A percentile compares a stretch with the other conserved stretches of the same genome.
phyloP scores from a whole-genome alignment of 345 rosid genomes.

The Erysimum cheiranthoides region DNA sequence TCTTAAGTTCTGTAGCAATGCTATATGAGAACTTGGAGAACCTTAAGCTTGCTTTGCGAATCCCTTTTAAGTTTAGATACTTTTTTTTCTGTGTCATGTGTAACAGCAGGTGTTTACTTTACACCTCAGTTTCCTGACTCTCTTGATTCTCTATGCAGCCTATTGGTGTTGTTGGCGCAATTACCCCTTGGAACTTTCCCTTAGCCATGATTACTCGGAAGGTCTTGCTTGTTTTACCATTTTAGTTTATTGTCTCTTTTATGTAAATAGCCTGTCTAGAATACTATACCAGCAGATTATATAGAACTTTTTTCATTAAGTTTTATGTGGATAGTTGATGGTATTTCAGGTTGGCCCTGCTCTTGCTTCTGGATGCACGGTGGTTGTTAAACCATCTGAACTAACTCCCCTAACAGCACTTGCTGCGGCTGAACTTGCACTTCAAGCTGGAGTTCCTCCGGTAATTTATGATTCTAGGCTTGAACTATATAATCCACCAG shows the following conservation, averaged over 20 bases:
- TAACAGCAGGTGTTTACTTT: not conserved
- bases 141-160: slow-evolving; percentile 63
- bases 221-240: slow-evolving; percentile 51
- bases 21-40: slow-evolving; percentile 23
- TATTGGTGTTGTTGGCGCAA: slow-evolving; percentile 94
- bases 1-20: not conserved
- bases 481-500: slow-evolving; percentile 27
- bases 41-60: not conserved
- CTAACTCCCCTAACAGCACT: slow-evolving; percentile 94
- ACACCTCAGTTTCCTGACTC: slow-evolving; percentile 21
- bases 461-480: slow-evolving; percentile 55
- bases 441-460: slow-evolving; percentile 99
- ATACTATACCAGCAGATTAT: slow-evolving; percentile 14
- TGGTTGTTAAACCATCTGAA: slow-evolving; percentile 94
- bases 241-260: not conserved
- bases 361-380: slow-evolving; percentile 98
- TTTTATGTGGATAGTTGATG: slow-evolving; percentile 41
- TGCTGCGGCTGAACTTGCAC: slow-evolving; percentile 92
- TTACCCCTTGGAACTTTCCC: slow-evolving; percentile 98
- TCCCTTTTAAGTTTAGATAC: slow-evolving; percentile 11
- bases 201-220: slow-evolving; percentile 98
- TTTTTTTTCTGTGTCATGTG: not conserved
- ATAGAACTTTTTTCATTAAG: not conserved
- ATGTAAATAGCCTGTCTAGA: slow-evolving; percentile 21
- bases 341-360: slow-evolving; percentile 91